phyloP scores from a whole-genome alignment of 176 grass and related monocot genomes.

The Oryza punctata region DNA sequence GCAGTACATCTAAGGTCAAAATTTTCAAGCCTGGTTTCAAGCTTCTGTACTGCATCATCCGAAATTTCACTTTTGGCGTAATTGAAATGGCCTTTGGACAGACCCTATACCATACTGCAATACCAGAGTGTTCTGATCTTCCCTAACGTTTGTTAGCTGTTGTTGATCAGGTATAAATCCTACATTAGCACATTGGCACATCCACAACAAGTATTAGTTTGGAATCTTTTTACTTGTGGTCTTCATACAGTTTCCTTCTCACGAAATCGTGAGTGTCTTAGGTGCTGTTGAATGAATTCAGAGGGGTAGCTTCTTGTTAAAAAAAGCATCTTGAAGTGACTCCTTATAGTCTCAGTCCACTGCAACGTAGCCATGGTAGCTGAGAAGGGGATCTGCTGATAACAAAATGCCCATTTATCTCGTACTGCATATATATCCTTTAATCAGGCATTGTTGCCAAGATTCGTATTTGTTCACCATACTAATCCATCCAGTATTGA shows the following conservation, averaged over 20 bases:
- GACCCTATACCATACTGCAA: conserved; percentile 37
- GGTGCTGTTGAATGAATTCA: conserved; percentile 53
- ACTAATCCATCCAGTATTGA: conserved; percentile 43
- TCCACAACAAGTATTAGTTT: conserved; percentile 54
- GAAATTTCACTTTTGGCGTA: conserved; percentile 47
- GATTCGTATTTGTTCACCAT: conserved; percentile 45
- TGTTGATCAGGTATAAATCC: conserved; percentile 29
- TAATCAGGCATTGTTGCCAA: conserved; percentile 46
- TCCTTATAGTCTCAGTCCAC: conserved; percentile 44
- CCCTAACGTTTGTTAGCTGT: neutral
- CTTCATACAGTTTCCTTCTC: conserved; percentile 56
- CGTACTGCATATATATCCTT: conserved; percentile 49
- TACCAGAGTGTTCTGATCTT: conserved; percentile 35
- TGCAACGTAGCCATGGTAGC: conserved; percentile 46
- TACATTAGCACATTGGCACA: conserved; percentile 50
- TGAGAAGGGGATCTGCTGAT: conserved; percentile 48
- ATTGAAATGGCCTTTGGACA: conserved; percentile 39
- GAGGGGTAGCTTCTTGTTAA: conserved; percentile 45
- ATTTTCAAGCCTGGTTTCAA: conserved; percentile 47
- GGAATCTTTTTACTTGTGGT: conserved; percentile 52
- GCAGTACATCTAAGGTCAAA: conserved; percentile 50
- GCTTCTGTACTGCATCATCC: conserved; percentile 37
- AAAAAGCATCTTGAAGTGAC: conserved; percentile 52
- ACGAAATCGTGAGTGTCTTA: conserved; percentile 33
- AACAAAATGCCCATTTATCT: conserved; percentile 48